These are phyloP conservation scores for Extremus antarcticus DNA, from an alignment of 495 filamentous ascomycete species.

Conservation along the genomic window DNA sequence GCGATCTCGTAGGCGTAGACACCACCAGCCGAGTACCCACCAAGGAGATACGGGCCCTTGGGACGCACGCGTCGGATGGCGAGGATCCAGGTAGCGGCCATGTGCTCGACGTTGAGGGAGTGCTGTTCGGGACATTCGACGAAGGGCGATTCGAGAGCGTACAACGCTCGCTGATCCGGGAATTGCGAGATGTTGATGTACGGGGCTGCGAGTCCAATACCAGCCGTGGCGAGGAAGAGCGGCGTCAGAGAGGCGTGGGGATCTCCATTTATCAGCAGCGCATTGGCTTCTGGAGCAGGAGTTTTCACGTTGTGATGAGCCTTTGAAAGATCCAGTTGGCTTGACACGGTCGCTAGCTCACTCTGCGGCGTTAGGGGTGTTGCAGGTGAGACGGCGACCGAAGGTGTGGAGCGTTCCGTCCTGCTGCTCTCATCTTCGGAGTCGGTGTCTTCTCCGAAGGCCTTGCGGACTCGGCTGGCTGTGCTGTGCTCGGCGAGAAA, in stretches of 20 bases:
- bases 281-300: not conserved
- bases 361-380: not conserved
- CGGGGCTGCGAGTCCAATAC: conserved; percentile 21
- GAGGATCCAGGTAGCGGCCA: conserved; percentile 14
- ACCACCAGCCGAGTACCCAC: conserved; percentile 15
- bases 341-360: not conserved
- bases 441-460: conserved; percentile 8
- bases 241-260: conserved; percentile 3
- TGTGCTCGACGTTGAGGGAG: conserved; percentile 12
- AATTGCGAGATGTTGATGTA: conserved; percentile 24
- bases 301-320: not conserved
- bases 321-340: not conserved
- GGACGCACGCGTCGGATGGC: conserved; percentile 14
- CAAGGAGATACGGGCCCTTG: conserved; percentile 15
- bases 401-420: not conserved
- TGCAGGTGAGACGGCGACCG: not conserved
- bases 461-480: conserved; percentile 10
- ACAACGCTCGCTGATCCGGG: conserved; percentile 20
- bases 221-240: conserved; percentile 15
- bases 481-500: conserved; percentile 15
- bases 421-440: not conserved
- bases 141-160: conserved; percentile 30
- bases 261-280: conserved; percentile 16
- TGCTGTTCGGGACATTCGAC: conserved; percentile 6
- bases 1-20: conserved; percentile 19